Evolutionary conservation across 2,329 filamentous ascomycete species (phyloP), one percentile per base, ranked within the genome.

Genomic region (Pleomassaria siparia): DNA sequence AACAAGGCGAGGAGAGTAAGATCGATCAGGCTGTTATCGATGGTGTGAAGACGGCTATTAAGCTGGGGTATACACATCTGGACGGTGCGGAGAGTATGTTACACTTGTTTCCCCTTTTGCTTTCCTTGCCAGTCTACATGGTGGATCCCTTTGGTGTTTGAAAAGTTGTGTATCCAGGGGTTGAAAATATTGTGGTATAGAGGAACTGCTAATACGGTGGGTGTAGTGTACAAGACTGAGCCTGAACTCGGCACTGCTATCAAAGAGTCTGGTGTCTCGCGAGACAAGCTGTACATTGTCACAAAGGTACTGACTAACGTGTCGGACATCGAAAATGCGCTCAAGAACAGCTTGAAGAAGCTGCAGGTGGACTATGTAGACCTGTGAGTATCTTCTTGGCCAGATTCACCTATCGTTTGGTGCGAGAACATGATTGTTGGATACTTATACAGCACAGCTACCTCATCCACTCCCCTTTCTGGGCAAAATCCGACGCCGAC

Each of bases 41-140:
- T 43, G 70, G 73, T 1, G 74, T 79, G 36, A 80, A 86, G 47
- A 78, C 73, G 54, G 87, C 88, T 25, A 85, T 90, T 59, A 79
- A 81, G 45, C 69, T 82, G n/a, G 87, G 86, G 20, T 91, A 85
- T 67, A 77, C 78, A 48, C 87, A 91, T 62, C 76, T 91, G 2
- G 88, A 92, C 66, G 83, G 87, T 35, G 88, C 88, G 16, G 84
- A 91, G 74, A 72, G 84, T 85, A 64, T 47, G 71, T 54, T 2
- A 30, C 29, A n/a, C 4, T 20, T 18, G n/a, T 3, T 18, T 20
- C 12, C 7, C 5, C 20, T 35, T 35, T 35, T 20, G n/a, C 20
- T 18, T 37, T 21, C 8, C 8, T 15, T 25, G 8, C n/a, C n/a
- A n/a, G n/a, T n/a, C n/a, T n/a, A n/a, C n/a, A n/a, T n/a, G n/a